Evolutionary conservation across 2,329 filamentous ascomycete species (phyloP).

Genomic region (Colletotrichum gloeosporioides): DNA sequence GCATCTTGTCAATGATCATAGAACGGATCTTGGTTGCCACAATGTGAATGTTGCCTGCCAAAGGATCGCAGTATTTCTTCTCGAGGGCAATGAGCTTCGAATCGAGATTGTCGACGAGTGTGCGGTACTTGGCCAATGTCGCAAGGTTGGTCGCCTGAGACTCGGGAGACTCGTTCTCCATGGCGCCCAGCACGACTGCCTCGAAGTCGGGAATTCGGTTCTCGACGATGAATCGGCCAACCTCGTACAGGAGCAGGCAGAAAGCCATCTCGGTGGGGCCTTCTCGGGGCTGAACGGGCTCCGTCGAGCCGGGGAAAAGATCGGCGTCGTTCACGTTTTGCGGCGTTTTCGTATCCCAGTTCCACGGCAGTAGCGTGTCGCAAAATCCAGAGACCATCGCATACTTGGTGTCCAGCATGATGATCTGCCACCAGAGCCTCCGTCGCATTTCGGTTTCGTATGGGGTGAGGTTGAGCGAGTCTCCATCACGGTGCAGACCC

Average conservation of each 20-base stretch:
- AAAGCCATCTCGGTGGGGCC: constrained; percentile 69
- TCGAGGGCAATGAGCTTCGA: constrained; percentile 49
- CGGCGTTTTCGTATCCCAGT: constrained; percentile 62
- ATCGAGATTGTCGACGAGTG: constrained; percentile 47
- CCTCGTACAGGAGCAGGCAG: constrained; percentile 53
- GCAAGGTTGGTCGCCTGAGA: constrained; percentile 52
- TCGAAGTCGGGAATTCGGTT: constrained; percentile 46
- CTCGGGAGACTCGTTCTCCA: constrained; percentile 45
- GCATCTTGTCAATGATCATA: constrained; percentile 55
- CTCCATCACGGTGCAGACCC: constrained; percentile 69
- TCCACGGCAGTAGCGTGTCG: constrained; percentile 54
- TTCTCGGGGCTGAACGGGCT: constrained; percentile 55
- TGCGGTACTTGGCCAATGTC: constrained; percentile 46
- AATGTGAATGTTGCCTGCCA: constrained; percentile 57
- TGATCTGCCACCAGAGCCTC: constrained; percentile 70
- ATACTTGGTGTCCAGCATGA: constrained; percentile 62
- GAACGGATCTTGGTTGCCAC: constrained; percentile 53
- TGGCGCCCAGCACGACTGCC: constrained; percentile 39
- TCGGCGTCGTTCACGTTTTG: constrained; percentile 65
- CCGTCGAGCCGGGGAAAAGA: constrained; percentile 57
- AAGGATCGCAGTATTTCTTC: constrained; percentile 54
- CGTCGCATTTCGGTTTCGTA: constrained; percentile 74
- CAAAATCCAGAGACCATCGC: constrained; percentile 63
- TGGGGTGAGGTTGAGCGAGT: constrained; percentile 58
- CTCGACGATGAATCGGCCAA: constrained; percentile 55